A percentile compares a stretch with the other conserved stretches of the same genome.
Evolutionary conservation across 1,139 yeast genomes (phyloP).

Genomic region (Debaryomyces nepalensis): DNA sequence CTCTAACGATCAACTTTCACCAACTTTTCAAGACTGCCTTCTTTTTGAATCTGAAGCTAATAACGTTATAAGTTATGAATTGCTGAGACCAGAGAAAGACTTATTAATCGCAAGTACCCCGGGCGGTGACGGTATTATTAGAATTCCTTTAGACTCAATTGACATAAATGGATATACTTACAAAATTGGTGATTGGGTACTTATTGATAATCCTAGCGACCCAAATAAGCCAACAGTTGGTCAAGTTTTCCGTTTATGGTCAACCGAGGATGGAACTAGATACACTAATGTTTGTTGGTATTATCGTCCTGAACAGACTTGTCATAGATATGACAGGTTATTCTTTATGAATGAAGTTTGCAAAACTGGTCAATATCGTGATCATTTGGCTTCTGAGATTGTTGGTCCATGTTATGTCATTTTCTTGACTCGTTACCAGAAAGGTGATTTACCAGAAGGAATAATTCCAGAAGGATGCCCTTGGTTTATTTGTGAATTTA

Average conservation of each 20-base stretch:
- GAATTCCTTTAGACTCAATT: conserved; percentile 78
- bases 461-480: conserved; percentile 73
- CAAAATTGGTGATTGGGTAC: conserved; percentile 94
- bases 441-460: conserved; percentile 85
- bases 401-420: conserved; percentile 94
- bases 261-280: conserved; percentile 77
- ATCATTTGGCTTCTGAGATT: conserved; percentile 85
- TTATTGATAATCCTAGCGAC: conserved; percentile 84
- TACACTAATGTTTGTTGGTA: conserved; percentile 98
- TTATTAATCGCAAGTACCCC: conserved; percentile 70
- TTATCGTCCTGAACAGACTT: conserved; percentile 96
- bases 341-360: conserved; percentile 94
- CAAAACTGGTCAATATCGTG: conserved; percentile 96
- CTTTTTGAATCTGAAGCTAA: conserved; percentile 66
- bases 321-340: conserved; percentile 85
- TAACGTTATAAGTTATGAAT: conserved; percentile 66
- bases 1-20: conserved; percentile 58
- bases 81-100: conserved; percentile 80
- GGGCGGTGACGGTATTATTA: conserved; percentile 56
- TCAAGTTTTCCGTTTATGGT: conserved; percentile 93
- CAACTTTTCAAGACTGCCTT: conserved; percentile 62
- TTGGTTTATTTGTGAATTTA: conserved; percentile 90
- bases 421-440: conserved; percentile 90
- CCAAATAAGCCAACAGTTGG: conserved; percentile 89
- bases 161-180: conserved; percentile 74